A percentile compares a stretch with the other conserved stretches of the same genome.
Evolutionary conservation across 768 basidiomycete genomes (phyloP).

Genomic region (Agrocybe pediades): DNA sequence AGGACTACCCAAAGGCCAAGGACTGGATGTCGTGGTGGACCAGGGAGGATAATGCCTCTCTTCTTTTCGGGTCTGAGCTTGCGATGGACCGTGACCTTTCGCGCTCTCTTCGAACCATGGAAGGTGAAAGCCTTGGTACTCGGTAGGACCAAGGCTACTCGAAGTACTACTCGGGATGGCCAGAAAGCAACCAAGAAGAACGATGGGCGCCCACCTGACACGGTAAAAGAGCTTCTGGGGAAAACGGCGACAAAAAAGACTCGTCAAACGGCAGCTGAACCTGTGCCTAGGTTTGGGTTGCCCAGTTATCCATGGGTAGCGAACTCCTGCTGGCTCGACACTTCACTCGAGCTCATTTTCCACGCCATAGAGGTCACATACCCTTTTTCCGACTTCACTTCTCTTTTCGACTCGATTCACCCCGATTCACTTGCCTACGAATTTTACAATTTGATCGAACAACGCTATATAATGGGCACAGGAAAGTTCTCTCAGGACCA

Average conservation of each 20-base stretch:
- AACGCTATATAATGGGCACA: background rate
- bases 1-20: conserved; percentile 20
- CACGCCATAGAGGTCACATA: background rate
- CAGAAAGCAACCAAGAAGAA: conserved; percentile 19
- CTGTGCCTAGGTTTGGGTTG: background rate
- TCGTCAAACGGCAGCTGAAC: background rate
- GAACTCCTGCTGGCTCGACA: conserved; percentile 23
- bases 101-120: conserved; percentile 12
- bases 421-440: background rate
- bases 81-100: conserved; percentile 15
- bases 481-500: no score
- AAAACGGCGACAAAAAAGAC: conserved; percentile 10
- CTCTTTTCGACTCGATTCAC: background rate
- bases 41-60: background rate
- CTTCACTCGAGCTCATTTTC: conserved; percentile 17
- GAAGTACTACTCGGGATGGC: background rate
- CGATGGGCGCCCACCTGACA: conserved; percentile 23
- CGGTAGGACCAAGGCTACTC: conserved; percentile 16
- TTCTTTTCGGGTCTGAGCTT: conserved; percentile 12
- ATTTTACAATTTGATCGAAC: background rate
- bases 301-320: conserved; percentile 14
- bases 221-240: conserved; percentile 10
- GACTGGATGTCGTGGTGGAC: conserved; percentile 35
- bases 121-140: conserved; percentile 3
- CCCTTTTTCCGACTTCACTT: background rate